phyloP scores from a whole-genome alignment of 371 early-diverging fungal species.

The Ordospora colligata region DNA sequence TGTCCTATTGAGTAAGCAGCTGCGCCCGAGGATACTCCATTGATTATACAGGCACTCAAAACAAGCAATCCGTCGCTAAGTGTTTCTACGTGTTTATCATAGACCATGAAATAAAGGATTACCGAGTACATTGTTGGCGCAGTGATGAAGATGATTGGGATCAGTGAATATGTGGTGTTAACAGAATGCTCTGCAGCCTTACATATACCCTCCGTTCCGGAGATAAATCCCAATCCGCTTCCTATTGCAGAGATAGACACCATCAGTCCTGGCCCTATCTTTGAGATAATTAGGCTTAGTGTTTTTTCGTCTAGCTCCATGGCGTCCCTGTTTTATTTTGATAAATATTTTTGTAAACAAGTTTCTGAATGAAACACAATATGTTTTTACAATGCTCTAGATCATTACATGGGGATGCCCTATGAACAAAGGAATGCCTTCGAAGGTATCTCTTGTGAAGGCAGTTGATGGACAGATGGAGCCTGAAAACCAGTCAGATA shows the following conservation, averaged over 20 bases:
- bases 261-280: constrained; percentile 24
- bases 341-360: constrained; percentile 17
- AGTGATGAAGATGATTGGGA: constrained; percentile 59
- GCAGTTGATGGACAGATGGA: neutral
- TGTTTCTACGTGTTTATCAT: constrained; percentile 1
- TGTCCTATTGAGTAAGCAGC: constrained; percentile 53
- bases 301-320: constrained; percentile 11
- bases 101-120: constrained; percentile 52
- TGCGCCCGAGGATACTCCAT: constrained; percentile 53
- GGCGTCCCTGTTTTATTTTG: constrained; percentile 22
- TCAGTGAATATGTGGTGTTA: constrained; percentile 50
- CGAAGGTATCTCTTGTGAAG: neutral
- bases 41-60: constrained; percentile 47
- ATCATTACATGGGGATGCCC: neutral
- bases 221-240: constrained; percentile 49
- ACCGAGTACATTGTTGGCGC: constrained; percentile 56
- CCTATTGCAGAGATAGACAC: constrained; percentile 56
- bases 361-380: neutral
- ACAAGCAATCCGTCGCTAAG: constrained; percentile 36
- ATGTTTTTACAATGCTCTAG: neutral
- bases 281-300: constrained; percentile 4
- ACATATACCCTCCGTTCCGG: constrained; percentile 56
- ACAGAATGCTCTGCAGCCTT: constrained; percentile 50
- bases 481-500: neutral
- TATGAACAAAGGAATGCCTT: neutral